Base-by-base conservation (phyloP, 768 basidiomycete genomes). In the Cubamyces sp. region DNA sequence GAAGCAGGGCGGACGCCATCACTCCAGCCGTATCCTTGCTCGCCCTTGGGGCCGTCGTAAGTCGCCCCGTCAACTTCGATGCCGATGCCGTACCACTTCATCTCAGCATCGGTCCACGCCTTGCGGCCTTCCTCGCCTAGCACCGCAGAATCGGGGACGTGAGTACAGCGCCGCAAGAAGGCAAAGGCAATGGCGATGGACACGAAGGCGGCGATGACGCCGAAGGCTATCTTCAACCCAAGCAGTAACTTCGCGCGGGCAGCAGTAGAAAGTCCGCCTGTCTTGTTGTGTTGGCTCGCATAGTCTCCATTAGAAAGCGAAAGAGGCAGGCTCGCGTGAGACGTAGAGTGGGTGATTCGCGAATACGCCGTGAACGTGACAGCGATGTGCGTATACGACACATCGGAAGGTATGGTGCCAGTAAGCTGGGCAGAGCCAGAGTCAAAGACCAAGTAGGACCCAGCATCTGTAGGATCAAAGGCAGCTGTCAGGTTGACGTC, bases 351-450 rank as follows among this genome's bases (percentile, higher is more conserved):
- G 2, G 86, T 90, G 19, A 81, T 57, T 40, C 71, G 76, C 34
- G 87, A 89, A 72, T 86, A 90, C 3, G 89, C 91, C 7, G 86
- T 85, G 65, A 92, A 88, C 3, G 83, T 84, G 51, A 85, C 76
- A 1, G 75, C 73, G 42, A 86, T 78, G 46, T 79, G 77, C 18
- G 79, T 64, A 54, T 73, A 72, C 11, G 76, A 66, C 23, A 80
- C 81, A 61, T 81, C 73, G 37, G 67, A 52, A 5, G 90, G 88
- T 37, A 91, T 73, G 18, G 69, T 80, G 6, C 91, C 92, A 37
- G 76, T 72, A 49, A 92, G 71, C n/a, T 73, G 71, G 9, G 78
- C 79, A 16, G 72, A 74, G 46, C 45, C 58, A 18, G 79, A 51
- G 69, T 88, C 78, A 60, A 88, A 90, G 1, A 60, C 69, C 37